These are phyloP conservation scores for Neurospora sp. DNA, from an alignment of 495 filamentous ascomycete genomes.

Conservation along the genomic window DNA sequence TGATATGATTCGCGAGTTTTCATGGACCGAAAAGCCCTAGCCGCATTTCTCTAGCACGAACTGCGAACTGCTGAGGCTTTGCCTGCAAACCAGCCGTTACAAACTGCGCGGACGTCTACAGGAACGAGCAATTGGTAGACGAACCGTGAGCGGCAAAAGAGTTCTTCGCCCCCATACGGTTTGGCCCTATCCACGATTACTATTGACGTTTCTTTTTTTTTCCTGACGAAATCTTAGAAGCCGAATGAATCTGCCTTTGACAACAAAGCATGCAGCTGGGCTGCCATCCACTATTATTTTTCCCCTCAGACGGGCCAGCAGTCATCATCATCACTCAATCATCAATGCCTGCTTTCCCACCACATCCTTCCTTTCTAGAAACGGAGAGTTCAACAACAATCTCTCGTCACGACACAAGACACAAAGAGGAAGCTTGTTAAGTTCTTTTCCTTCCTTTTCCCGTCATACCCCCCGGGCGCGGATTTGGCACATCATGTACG, in stretches of 20 bases:
- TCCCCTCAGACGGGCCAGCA: background rate
- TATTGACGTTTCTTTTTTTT: background rate
- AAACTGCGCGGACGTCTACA: constrained; percentile 2
- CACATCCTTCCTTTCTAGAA: background rate
- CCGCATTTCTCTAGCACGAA: background rate
- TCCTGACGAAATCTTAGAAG: background rate
- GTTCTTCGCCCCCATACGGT: background rate
- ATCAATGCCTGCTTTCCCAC: background rate
- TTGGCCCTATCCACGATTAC: background rate
- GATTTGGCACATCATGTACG: constrained; percentile 10
- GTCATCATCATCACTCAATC: background rate
- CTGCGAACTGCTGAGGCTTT: background rate
- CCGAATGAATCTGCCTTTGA: background rate
- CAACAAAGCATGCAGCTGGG: background rate
- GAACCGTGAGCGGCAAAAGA: background rate
- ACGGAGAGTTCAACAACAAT: background rate
- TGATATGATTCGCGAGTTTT: background rate
- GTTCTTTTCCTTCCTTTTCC: background rate
- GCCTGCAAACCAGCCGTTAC: constrained; percentile 5
- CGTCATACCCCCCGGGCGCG: constrained; percentile 5
- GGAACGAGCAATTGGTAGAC: background rate
- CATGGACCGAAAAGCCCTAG: constrained; percentile 4
- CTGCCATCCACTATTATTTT: background rate
- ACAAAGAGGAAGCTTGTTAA: background rate
- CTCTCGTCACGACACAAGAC: background rate